Evolutionary conservation across 2,329 filamentous ascomycete genomes (phyloP), one percentile per base, ranked within the genome.

Genomic region (Penicillium corylophilum): DNA sequence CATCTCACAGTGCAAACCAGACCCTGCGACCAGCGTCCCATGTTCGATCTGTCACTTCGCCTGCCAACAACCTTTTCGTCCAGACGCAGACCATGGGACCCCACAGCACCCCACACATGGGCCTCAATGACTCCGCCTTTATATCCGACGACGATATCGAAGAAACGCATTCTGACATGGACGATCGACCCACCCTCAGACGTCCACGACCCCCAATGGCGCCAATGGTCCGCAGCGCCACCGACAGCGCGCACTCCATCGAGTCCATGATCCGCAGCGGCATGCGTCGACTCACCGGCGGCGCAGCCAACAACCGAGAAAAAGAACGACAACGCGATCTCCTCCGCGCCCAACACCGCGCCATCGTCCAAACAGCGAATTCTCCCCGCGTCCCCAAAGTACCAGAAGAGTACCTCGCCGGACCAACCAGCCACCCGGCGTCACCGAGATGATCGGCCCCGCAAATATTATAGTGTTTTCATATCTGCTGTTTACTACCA

Each of bases 21-120:
- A 67, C 74, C 10, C 71, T 72, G 7, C 79, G 90, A 5, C 88
- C 90, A 0, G 82, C 81, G 2, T 76, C 95, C 18, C 92, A 96
- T 67, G 82, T 84, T 5, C 85, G 93, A 16, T 95, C 90, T 12
- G 82, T 95, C 46, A 96, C 93, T 0, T 95, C 90, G 0, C 92
- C 93, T 1, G 79, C 77, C 13, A 82, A 81, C 54, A 75, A 79
- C 51, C 71, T 77, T 39, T 71, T 72, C 45, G 24, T 72, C 69
- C 24, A 71, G 48, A 52, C 60, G 42, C 83, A 83, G 7, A 77
- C 81, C 5, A 77, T 83, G 10, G 72, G 79, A 5, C 79, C 79
- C 7, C 54, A 56, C 29, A 5, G 39, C 80, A 82, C 61, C 78
- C 84, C 55, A 70, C 56, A 59, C 2, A 55, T 64, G 35, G 65